Percentiles rank a stretch among this genome's conserved stretches.
These are phyloP conservation scores for Chromosphaera perkinsii DNA, from an alignment of 208 protist species.

Conservation along the genomic window DNA sequence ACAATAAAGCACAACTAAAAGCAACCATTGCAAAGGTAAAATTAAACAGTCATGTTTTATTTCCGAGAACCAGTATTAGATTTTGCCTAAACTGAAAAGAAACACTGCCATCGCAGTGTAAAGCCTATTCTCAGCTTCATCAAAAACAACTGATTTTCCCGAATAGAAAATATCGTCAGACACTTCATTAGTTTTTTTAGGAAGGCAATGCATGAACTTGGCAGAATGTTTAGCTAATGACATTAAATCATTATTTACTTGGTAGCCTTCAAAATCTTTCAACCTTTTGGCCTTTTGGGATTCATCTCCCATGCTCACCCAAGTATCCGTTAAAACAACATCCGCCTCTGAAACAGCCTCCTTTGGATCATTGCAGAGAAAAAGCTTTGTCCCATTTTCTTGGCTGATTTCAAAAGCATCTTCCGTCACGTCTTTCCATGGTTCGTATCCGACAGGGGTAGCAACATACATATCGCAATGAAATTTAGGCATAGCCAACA, in stretches of 20 bases:
- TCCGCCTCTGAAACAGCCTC: conserved; percentile 21
- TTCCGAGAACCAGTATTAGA: too few species aligned
- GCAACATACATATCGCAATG: conserved; percentile 14
- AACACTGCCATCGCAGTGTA: conserved; percentile 38
- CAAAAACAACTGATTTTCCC: conserved; percentile 17
- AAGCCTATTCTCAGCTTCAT: conserved; percentile 38
- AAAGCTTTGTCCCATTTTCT: conserved; percentile 3
- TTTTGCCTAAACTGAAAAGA: too few species aligned
- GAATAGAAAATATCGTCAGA: conserved; percentile 22
- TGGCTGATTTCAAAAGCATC: background rate
- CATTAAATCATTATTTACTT: conserved; percentile 10
- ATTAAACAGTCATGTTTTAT: too few species aligned
- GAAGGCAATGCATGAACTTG: conserved; percentile 36
- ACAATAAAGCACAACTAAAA: too few species aligned
- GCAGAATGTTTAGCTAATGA: background rate
- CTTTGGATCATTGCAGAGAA: conserved; percentile 9
- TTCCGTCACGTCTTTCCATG: conserved; percentile 12
- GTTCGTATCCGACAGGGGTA: conserved; percentile 23
- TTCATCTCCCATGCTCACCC: conserved; percentile 44
- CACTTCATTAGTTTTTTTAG: conserved; percentile 16
- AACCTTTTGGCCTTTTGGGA: conserved; percentile 20
- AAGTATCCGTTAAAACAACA: conserved; percentile 34
- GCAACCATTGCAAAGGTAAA: too few species aligned
- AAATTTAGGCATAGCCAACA: conserved; percentile 15
- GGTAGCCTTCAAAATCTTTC: conserved; percentile 28